A percentile compares a stretch with the other conserved stretches of the same genome.
These are phyloP conservation scores for Excoecaria cochinchinensis DNA, from an alignment of 345 rosid species.

Conservation along the genomic window DNA sequence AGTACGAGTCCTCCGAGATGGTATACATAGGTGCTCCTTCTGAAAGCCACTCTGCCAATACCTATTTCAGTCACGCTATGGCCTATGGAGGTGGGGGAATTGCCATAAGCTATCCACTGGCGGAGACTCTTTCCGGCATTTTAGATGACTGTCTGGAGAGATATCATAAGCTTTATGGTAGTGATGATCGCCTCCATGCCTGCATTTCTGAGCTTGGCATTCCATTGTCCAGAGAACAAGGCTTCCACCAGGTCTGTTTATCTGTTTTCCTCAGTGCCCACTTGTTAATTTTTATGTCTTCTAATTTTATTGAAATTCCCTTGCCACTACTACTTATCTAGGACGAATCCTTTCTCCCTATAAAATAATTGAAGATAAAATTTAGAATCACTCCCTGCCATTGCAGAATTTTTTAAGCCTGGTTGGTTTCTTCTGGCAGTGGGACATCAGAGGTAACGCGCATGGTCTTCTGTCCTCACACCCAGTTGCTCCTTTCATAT, in stretches of 20 bases:
- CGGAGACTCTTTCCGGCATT: constrained; percentile 60
- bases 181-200: constrained; percentile 92
- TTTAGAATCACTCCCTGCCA: not conserved
- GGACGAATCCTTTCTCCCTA: not conserved
- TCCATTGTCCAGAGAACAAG: constrained; percentile 77
- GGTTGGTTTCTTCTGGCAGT: constrained; percentile 44
- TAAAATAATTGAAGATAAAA: not conserved
- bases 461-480: constrained; percentile 77
- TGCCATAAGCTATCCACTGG: constrained; percentile 81
- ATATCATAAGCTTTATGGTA: constrained; percentile 80
- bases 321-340: not conserved
- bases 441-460: constrained; percentile 88
- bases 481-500: constrained; percentile 80
- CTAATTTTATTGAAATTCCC: not conserved
- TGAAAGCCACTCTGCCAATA: constrained; percentile 88
- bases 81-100: constrained; percentile 98
- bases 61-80: constrained; percentile 83
- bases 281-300: not conserved
- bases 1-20: constrained; percentile 78
- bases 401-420: not conserved
- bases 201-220: constrained; percentile 90
- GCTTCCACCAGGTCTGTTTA: constrained; percentile 78
- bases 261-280: not conserved
- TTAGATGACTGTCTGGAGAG: constrained; percentile 75
- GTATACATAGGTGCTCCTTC: constrained; percentile 77